Percentiles rank a stretch among this genome's conserved stretches.
Evolutionary conservation across 345 rosid species (phyloP).

Genomic region (Camelina laxa): DNA sequence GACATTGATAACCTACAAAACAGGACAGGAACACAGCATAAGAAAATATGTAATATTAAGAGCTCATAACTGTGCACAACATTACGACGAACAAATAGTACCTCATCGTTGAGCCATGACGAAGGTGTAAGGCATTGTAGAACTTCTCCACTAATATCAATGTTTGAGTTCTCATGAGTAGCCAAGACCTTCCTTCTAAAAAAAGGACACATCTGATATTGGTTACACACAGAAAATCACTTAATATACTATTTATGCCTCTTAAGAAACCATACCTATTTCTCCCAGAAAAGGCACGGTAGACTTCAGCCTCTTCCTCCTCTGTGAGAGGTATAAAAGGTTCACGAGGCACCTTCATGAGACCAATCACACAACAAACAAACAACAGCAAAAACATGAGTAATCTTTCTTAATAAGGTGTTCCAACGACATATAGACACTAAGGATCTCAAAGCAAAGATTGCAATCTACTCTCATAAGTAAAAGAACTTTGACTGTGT

Average conservation of each 20-base stretch:
- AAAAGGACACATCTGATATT: conserved; percentile 17
- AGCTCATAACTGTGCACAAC: background rate
- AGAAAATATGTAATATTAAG: background rate
- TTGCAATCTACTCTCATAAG: background rate
- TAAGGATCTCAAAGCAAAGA: conserved; percentile 2
- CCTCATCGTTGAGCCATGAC: conserved; percentile 98
- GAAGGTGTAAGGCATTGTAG: conserved; percentile 79
- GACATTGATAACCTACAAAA: conserved; percentile 83
- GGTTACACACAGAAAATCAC: background rate
- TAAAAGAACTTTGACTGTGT: background rate
- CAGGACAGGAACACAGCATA: conserved; percentile 19
- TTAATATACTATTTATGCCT: background rate
- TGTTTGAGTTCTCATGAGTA: conserved; percentile 63
- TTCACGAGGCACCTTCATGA: conserved; percentile 63
- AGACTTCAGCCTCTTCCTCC: conserved; percentile 70
- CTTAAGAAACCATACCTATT: conserved; percentile 56
- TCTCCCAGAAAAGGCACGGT: conserved; percentile 54
- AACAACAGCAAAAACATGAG: conserved; percentile 21
- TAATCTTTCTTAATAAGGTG: background rate
- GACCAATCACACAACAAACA: conserved; percentile 37
- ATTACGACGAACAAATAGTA: conserved; percentile 34
- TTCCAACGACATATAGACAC: background rate
- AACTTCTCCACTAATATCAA: conserved; percentile 80
- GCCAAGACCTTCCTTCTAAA: conserved; percentile 69
- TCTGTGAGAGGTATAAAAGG: conserved; percentile 74